These are phyloP conservation scores for Piper longum DNA, from an alignment of 164 flowering plant genomes.

Conservation along the genomic window DNA sequence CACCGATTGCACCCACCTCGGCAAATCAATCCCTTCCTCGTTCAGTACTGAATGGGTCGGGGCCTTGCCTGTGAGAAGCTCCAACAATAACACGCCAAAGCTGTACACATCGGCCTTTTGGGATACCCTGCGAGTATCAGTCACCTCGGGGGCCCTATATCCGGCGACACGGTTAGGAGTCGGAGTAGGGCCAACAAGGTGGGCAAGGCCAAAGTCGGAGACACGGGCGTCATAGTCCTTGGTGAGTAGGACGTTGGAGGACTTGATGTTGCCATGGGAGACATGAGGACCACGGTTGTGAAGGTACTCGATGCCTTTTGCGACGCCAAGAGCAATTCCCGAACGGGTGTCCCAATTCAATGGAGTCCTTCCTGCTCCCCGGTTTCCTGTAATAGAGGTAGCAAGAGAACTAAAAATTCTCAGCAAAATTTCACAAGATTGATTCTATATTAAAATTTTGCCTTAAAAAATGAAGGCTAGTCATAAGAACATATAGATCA, in stretches of 20 bases:
- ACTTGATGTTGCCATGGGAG: slow-evolving; percentile 86
- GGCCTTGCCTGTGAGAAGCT: slow-evolving; percentile 77
- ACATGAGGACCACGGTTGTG: slow-evolving; percentile 42
- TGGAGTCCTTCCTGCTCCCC: slow-evolving; percentile 75
- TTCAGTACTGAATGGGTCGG: slow-evolving; percentile 56
- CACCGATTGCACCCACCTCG: slow-evolving; percentile 87
- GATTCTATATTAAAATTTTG: no score
- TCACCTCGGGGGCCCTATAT: slow-evolving; percentile 88
- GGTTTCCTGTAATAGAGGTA: slow-evolving; percentile 36
- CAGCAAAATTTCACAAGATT: background rate
- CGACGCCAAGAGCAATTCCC: slow-evolving; percentile 71
- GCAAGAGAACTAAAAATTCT: background rate
- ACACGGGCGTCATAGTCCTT: slow-evolving; percentile 52
- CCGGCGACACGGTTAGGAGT: slow-evolving; percentile 66
- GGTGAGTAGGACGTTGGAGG: slow-evolving; percentile 79
- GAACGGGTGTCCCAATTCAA: slow-evolving; percentile 78
- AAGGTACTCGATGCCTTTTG: slow-evolving; percentile 57
- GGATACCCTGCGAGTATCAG: slow-evolving; percentile 56
- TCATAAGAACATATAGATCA: no score
- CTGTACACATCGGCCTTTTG: slow-evolving; percentile 89
- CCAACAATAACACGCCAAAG: slow-evolving; percentile 72
- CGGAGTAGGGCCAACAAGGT: slow-evolving; percentile 36
- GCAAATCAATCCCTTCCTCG: slow-evolving; percentile 86
- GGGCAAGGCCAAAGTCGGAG: slow-evolving; percentile 73
- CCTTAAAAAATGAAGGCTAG: no score